Percentiles rank a stretch among this genome's conserved stretches.
Evolutionary conservation across 129 eudicot genomes (phyloP).

Genomic region (Lonicera japonica): DNA sequence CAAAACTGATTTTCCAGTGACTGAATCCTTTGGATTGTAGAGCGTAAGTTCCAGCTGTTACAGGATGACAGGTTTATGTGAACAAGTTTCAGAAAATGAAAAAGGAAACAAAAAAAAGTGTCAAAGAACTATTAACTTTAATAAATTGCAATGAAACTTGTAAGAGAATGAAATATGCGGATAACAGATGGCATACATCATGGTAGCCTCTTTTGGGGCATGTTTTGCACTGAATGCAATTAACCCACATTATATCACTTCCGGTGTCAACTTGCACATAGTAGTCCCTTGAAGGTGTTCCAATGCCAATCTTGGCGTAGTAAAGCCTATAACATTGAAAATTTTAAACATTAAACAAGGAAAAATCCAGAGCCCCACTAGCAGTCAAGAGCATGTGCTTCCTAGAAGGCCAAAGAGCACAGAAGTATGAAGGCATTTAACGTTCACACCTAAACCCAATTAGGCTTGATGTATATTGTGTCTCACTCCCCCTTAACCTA

Average conservation of each 20-base stretch:
- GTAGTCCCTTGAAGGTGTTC: conserved; percentile 74
- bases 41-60: conserved; percentile 71
- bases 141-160: not conserved
- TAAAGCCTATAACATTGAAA: conserved; percentile 53
- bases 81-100: not conserved
- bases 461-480: no score
- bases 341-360: not conserved
- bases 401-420: no score
- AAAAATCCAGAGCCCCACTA: not conserved
- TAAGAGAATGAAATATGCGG: conserved; percentile 1
- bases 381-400: no score
- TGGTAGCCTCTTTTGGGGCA: conserved; percentile 78
- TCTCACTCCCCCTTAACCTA: no score
- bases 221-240: conserved; percentile 64
- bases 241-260: conserved; percentile 81
- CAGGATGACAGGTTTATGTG: not conserved
- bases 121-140: not conserved
- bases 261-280: conserved; percentile 92
- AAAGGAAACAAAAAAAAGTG: no score
- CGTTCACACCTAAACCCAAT: no score
- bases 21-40: conserved; percentile 63
- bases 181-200: conserved; percentile 35
- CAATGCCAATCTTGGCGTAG: conserved; percentile 76
- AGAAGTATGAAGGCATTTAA: no score
- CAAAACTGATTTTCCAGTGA: conserved; percentile 43